These are phyloP conservation scores for Eutypella sp. DNA, from an alignment of 2,329 filamentous ascomycete genomes.

Conservation along the genomic window DNA sequence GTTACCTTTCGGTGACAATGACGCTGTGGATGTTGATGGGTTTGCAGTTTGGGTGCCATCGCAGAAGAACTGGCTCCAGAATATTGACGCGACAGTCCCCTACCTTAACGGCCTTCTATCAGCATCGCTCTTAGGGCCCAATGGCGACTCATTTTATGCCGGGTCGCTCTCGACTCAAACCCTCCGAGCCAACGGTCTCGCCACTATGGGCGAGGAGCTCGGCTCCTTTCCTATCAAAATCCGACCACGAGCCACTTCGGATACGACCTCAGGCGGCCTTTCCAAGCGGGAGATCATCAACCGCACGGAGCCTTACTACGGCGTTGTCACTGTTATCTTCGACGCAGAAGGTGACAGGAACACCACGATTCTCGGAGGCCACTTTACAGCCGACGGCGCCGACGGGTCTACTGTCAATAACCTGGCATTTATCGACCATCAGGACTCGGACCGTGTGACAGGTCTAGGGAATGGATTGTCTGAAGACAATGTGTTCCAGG, in stretches of 20 bases:
- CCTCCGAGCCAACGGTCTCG: constrained; percentile 68
- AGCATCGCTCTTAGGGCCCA: constrained; percentile 59
- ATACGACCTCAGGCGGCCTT: constrained; percentile 30
- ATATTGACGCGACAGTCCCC: constrained; percentile 61
- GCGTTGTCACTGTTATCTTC: constrained; percentile 75
- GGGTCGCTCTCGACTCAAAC: constrained; percentile 77
- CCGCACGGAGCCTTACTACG: constrained; percentile 42
- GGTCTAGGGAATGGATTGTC: constrained; percentile 66
- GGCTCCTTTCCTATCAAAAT: constrained; percentile 56
- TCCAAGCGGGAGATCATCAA: constrained; percentile 43
- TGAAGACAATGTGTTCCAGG: constrained; percentile 67
- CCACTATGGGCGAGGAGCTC: constrained; percentile 55
- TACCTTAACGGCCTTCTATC: constrained; percentile 69
- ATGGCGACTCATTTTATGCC: constrained; percentile 65
- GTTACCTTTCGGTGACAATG: constrained; percentile 59
- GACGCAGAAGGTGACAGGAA: constrained; percentile 67
- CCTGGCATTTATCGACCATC: constrained; percentile 74
- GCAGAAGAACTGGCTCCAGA: constrained; percentile 79
- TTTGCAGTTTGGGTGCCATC: constrained; percentile 93
- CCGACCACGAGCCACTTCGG: constrained; percentile 27
- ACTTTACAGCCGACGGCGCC: constrained; percentile 67
- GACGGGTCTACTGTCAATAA: constrained; percentile 73
- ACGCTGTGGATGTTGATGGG: constrained; percentile 59
- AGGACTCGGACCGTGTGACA: constrained; percentile 59
- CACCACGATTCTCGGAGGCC: constrained; percentile 81